phyloP scores from a whole-genome alignment of 352 stramenopile species.

The Phytophthora cactorum region DNA sequence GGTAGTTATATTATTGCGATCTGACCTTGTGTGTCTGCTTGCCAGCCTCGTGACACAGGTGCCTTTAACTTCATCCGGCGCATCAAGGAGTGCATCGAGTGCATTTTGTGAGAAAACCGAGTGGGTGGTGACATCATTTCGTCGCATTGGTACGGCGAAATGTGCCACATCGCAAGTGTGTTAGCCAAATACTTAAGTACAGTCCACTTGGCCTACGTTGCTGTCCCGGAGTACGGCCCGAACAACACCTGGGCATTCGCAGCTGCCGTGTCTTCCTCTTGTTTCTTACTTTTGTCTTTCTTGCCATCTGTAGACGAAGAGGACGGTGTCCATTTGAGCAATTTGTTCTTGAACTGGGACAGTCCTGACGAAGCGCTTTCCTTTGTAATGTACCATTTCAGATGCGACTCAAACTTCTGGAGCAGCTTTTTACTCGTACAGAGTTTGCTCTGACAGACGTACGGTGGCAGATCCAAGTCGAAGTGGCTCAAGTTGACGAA shows the following conservation, averaged over 20 bases:
- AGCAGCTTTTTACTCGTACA: slow-evolving; percentile 84
- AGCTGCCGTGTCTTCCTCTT: slow-evolving; percentile 60
- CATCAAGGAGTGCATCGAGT: slow-evolving; percentile 74
- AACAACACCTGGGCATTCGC: slow-evolving; percentile 81
- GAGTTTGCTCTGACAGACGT: slow-evolving; percentile 84
- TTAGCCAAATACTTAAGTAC: background rate
- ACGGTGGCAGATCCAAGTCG: slow-evolving; percentile 77
- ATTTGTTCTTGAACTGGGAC: slow-evolving; percentile 88
- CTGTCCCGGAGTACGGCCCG: slow-evolving; percentile 68
- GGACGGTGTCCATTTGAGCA: slow-evolving; percentile 80
- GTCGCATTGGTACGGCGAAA: slow-evolving; percentile 22
- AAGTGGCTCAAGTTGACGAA: slow-evolving; percentile 88
- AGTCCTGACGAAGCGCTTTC: slow-evolving; percentile 82
- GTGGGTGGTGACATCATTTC: slow-evolving; percentile 1
- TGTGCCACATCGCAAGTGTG: background rate
- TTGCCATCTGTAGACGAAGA: slow-evolving; percentile 45
- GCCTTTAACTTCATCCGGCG: slow-evolving; percentile 70
- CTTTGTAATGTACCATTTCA: slow-evolving; percentile 86
- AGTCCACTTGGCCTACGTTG: slow-evolving; percentile 22
- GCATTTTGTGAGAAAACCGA: slow-evolving; percentile 35
- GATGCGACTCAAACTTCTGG: slow-evolving; percentile 83
- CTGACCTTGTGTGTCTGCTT: slow-evolving; percentile 4
- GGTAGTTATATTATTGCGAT: background rate
- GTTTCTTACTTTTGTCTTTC: slow-evolving; percentile 66
- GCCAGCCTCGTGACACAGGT: slow-evolving; percentile 77